Base-by-base conservation (phyloP, 139 green algal genomes). In the Chlamydomonas sp. region DNA sequence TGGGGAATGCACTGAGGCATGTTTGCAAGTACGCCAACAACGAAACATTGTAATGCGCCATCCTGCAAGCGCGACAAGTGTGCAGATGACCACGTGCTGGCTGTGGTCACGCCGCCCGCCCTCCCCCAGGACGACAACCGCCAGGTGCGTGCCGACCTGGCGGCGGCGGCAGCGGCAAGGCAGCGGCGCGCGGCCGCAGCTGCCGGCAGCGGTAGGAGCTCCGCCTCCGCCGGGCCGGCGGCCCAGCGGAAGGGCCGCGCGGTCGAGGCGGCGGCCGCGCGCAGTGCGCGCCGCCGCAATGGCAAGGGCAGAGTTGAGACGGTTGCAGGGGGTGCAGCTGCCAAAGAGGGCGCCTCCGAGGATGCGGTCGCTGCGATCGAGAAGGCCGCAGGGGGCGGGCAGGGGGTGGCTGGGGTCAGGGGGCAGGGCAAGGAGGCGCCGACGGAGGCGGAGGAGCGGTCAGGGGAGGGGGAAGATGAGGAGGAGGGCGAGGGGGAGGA, bases 121-220 rank as follows among this genome's bases (percentile, higher is more conserved):
- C 61, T 3, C n/a, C 16, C 62, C 12, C 85, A 89, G 78, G 69
- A 86, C 71, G 73, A 84, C 71, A 69, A 84, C 60, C 64, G 59
- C 2, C 67, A 85, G 60, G 85, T 84, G 1, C 16, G 66, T 3
- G 85, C 68, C n/a, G 85, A 90, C 67, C 78, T 60, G 10, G 3
- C 62, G 71, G 57, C 82, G 15, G 7, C 49, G n/a, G 78, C 67
- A 57, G 85, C 14, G 62, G 69, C 61, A 57, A 18, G 69, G 69
- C 60, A 0, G 78, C 85, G 3, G 66, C 63, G 31, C 1, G 76
- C 20, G 15, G 76, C 63, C 15, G 67, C 63, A 12, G 67, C 0
- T 5, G 80, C 78, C n/a, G 58, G 76, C 76, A 7, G 2, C 14
- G 49, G 58, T 15, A 6, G 9, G 17, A 17, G 69, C 60, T 61